Base-by-base conservation (phyloP, 768 basidiomycete genomes). In the Fibroporia radiculosa region DNA sequence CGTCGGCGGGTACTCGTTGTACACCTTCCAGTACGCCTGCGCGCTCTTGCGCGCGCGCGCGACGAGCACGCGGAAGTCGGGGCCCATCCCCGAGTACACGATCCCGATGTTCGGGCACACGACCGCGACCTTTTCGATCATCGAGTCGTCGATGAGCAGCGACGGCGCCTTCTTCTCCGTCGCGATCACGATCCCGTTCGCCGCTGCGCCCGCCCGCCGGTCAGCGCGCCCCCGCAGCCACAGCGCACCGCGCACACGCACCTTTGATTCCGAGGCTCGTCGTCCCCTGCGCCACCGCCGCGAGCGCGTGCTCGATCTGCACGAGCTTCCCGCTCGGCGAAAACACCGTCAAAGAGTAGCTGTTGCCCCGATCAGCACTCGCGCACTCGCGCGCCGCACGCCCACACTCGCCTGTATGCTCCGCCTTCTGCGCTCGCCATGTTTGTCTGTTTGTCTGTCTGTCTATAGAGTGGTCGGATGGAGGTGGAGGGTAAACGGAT, bases 101-200 rank as follows among this genome's bases (percentile, higher is more conserved):
- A 99, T 90, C 41, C 96, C 96, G 57, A 99, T 98, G 66, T 98
- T 98, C 27, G 96, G 96, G 65, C 95, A 98, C 52, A 99, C 84
- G 41, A 95, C 77, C 1, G 93, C 90, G 50, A 96, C 92, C 69
- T 96, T 97, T 65, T 99, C 96, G 56, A 99, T 78, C 75, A 95
- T 90, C 24, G 90, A 90, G 66, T 97, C 91, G 71, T 99, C 96
- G 52, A 99, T 89, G 56, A 99, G 78, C 60, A 97, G 84, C 10
- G 96, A 99, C 16, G 95, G 91, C 10, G 93, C 80, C 72, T 98
- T 98, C 83, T 99, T 99, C 72, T 98, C 96, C 5, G 96, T 98
- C 31, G 96, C 95, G 56, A 99, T 91, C 52, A 99, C 96, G 59
- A 99, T 95, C 48, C 96, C 96, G 66, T 99, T 99, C 33, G 96